Evolutionary conservation across 73 alveolate genomes (phyloP).

Genomic region (Durusdinium trenchii): DNA sequence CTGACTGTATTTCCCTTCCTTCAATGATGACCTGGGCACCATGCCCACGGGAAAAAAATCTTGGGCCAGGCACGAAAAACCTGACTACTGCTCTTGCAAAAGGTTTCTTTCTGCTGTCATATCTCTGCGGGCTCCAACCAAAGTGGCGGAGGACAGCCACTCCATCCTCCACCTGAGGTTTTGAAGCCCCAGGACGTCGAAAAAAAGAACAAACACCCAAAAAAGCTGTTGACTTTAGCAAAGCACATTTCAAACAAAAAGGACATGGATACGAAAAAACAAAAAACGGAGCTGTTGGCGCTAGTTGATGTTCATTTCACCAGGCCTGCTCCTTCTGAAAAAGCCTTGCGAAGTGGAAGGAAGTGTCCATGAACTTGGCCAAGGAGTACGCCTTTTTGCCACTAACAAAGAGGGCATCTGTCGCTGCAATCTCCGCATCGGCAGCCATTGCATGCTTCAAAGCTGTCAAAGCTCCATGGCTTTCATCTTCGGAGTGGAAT

Average conservation of each 20-base stretch:
- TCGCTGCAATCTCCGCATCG: background rate
- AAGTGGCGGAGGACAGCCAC: background rate
- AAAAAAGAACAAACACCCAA: background rate
- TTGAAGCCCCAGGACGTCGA: background rate
- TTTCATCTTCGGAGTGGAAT: background rate
- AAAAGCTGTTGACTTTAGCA: background rate
- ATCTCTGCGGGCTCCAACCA: constrained; percentile 3
- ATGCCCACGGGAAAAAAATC: no score
- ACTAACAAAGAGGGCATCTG: background rate
- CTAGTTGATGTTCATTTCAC: no score
- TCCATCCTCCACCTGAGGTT: background rate
- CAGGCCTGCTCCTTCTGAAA: background rate
- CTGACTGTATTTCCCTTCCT: no score
- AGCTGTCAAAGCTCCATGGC: background rate
- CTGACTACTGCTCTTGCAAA: background rate
- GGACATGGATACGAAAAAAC: no score
- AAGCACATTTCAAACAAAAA: no score
- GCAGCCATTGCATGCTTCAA: background rate
- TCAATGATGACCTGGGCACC: no score
- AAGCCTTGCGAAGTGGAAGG: background rate
- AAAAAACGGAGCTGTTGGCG: no score
- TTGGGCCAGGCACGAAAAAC: background rate
- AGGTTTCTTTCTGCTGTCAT: background rate
- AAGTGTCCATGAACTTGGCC: background rate
- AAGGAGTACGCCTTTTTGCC: constrained; percentile 1